phyloP scores from a whole-genome alignment of 345 rosid genomes.

The Luvunga scandens region DNA sequence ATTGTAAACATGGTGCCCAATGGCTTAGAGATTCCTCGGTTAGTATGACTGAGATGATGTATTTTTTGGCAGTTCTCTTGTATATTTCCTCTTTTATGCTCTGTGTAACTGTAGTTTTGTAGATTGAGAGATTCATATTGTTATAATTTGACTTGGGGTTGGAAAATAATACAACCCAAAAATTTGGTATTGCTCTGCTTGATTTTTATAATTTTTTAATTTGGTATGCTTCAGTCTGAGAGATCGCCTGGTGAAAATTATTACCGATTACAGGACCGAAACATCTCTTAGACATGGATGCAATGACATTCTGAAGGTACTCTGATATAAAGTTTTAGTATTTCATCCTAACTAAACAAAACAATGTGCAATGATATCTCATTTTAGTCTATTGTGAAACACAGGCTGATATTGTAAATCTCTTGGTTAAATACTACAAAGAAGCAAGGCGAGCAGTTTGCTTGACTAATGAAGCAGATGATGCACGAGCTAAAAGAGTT shows the following conservation, averaged over 20 bases:
- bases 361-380: constrained; percentile 6
- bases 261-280: constrained; percentile 97
- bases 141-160: not conserved
- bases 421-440: constrained; percentile 79
- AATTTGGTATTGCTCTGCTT: not conserved
- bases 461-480: constrained; percentile 67
- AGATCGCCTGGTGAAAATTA: constrained; percentile 88
- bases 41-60: constrained; percentile 29
- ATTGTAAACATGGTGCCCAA: constrained; percentile 97
- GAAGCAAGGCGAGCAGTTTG: constrained; percentile 81
- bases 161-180: not conserved
- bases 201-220: not conserved
- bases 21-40: constrained; percentile 99
- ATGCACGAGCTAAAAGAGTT: constrained; percentile 56
- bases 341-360: not conserved
- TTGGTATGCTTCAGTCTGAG: constrained; percentile 58
- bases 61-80: not conserved
- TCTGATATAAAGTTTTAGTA: not conserved
- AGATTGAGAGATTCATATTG: not conserved
- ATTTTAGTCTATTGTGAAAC: constrained; percentile 17
- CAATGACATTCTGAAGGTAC: constrained; percentile 94
- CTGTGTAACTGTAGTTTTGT: not conserved
- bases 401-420: constrained; percentile 94
- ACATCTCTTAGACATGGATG: constrained; percentile 98
- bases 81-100: not conserved